Conservation (phyloP, 176 grass and related monocot genomes). For the Musa schizocarpa region DNA sequence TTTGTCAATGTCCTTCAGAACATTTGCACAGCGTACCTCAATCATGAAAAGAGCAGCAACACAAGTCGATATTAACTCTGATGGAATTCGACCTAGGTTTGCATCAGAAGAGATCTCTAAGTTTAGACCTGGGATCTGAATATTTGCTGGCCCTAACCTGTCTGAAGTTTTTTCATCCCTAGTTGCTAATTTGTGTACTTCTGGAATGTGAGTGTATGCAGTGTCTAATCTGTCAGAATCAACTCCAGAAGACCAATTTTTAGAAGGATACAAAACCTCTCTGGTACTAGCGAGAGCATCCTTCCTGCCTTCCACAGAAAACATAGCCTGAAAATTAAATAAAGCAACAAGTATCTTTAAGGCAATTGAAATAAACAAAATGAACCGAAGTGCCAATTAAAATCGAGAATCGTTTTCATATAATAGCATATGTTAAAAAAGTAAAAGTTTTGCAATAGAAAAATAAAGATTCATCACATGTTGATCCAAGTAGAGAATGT, state of each 20-base stretch:
- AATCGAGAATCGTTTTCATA: background rate
- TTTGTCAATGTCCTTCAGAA: too few species aligned
- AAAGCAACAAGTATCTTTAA: background rate
- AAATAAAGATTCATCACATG: background rate
- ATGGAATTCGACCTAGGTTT: conserved; percentile 14
- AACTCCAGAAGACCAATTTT: background rate
- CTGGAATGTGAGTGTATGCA: background rate
- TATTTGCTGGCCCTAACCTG: conserved; percentile 2
- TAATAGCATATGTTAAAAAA: background rate
- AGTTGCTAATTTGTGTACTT: background rate
- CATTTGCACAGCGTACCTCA: conserved; percentile 27
- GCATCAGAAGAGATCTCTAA: background rate
- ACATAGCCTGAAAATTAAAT: background rate
- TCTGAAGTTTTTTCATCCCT: background rate
- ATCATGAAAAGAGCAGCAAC: conserved; percentile 38
- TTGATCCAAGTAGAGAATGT: background rate
- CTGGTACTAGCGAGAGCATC: background rate
- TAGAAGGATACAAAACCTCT: background rate
- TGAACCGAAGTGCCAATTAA: background rate
- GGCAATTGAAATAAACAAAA: conserved; percentile 3
- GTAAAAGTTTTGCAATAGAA: background rate
- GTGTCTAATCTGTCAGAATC: background rate
- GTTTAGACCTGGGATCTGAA: background rate
- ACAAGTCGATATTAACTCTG: conserved; percentile 39
- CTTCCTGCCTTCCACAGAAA: background rate